phyloP scores from a whole-genome alignment of 2,329 filamentous ascomycete genomes.

The Fusarium hainanense region DNA sequence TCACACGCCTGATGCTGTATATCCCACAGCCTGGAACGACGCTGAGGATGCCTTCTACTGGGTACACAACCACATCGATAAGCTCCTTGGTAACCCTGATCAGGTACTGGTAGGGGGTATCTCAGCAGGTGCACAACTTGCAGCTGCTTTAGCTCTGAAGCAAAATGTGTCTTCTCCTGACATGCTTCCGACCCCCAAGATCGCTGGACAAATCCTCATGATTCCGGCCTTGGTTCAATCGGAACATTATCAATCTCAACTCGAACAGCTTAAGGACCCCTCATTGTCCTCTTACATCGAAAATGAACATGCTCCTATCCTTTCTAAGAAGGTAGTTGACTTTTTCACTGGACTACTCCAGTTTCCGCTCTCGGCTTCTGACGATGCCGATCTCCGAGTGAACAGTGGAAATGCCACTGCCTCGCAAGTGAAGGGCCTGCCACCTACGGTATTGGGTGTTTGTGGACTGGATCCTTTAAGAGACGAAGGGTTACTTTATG shows the following conservation, averaged over 20 bases:
- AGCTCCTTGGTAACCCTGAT: slow-evolving; percentile 4
- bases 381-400: slow-evolving; percentile 50
- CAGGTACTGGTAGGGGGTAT: slow-evolving; percentile 60
- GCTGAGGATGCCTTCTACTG: slow-evolving; percentile 65
- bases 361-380: slow-evolving; percentile 25
- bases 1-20: slow-evolving; percentile 65
- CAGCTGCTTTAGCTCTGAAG: slow-evolving; percentile 53
- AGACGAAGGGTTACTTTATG: slow-evolving; percentile 62
- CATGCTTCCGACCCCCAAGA: slow-evolving; percentile 28
- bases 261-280: slow-evolving; percentile 50
- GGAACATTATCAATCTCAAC: slow-evolving; percentile 37
- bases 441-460: slow-evolving; percentile 58
- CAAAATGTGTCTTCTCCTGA: slow-evolving; percentile 48
- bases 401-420: slow-evolving; percentile 50
- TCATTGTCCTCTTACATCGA: slow-evolving; percentile 56
- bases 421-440: slow-evolving; percentile 55
- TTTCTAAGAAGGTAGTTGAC: slow-evolving; percentile 49
- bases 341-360: slow-evolving; percentile 47
- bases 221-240: slow-evolving; percentile 56
- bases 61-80: slow-evolving; percentile 53
- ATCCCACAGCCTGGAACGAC: slow-evolving; percentile 65
- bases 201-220: slow-evolving; percentile 63
- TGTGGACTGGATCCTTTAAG: slow-evolving; percentile 60
- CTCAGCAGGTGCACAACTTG: slow-evolving; percentile 58
- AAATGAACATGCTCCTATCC: slow-evolving; percentile 61